Conservation (phyloP, 106 monocot genomes). For the Allium sativum region DNA sequence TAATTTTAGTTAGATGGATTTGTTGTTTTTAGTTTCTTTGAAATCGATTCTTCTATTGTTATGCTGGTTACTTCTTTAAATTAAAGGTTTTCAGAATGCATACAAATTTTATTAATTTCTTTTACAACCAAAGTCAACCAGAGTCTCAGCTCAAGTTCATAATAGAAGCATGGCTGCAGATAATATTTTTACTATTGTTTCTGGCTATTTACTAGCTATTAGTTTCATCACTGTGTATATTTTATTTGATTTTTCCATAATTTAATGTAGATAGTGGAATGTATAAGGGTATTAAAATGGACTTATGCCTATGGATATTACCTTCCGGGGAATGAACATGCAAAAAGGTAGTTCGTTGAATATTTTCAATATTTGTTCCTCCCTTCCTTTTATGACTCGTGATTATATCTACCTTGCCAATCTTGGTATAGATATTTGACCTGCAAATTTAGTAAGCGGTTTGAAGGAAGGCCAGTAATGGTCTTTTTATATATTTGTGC, state of each 20-base stretch:
- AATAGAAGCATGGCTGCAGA: slow-evolving; percentile 72
- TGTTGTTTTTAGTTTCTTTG: no score
- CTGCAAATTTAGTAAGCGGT: no score
- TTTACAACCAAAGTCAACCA: slow-evolving; percentile 34
- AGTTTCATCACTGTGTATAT: neutral
- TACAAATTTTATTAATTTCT: no score
- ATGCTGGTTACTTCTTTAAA: no score
- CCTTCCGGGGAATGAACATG: slow-evolving; percentile 79
- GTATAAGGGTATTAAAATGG: slow-evolving; percentile 92
- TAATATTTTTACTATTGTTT: slow-evolving; percentile 2
- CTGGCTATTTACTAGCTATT: neutral
- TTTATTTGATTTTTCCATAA: neutral
- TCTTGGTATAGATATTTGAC: no score
- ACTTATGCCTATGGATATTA: slow-evolving; percentile 99
- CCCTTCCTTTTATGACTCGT: neutral
- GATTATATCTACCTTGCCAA: no score
- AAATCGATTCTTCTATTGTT: no score
- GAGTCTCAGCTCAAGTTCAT: slow-evolving; percentile 75
- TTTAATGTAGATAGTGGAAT: slow-evolving; percentile 80
- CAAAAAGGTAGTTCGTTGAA: slow-evolving; percentile 93
- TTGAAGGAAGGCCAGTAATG: no score
- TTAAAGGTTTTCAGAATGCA: no score
- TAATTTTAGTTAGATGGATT: no score
- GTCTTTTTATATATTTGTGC: no score
- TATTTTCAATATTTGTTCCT: slow-evolving; percentile 75